Base-by-base conservation (phyloP, 2,329 filamentous ascomycete genomes). In the Talaromyces sp. region DNA sequence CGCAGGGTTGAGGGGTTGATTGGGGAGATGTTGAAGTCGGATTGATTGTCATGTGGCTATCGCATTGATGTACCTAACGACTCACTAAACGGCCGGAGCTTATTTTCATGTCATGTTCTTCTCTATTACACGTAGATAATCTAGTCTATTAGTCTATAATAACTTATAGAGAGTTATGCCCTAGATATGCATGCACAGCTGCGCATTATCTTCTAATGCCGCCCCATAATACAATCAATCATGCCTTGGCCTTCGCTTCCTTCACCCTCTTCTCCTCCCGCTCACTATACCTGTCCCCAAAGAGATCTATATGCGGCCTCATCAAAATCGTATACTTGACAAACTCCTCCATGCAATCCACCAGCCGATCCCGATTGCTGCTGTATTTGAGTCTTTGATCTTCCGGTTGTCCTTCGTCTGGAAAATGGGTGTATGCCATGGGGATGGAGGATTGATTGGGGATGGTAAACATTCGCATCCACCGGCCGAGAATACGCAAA, bases 331-430 rank as follows among this genome's bases (percentile, higher is more conserved):
- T 89, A 70, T 88, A 89, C 73, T 90, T 89, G 3, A 90, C 87
- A 74, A 90, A 84, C 73, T 90, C 88, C 76, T 90, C 88, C 84
- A 89, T 89, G 68, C 86, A 88, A 76, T 89, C 87, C 1, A 89
- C 86, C 15, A 89, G 70, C 1, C 87, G 78, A 64, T 88, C 85
- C 11, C 87, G 76, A 67, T 89, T 88, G 0, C 80, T 78, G 71
- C 86, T 85, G 0, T 84, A 79, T 72, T 85, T 79, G 29, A 89
- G 76, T 38, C 85, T 76, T 56, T 81, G 83, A 27, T 83, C 81
- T 3, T 74, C 81, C 3, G 78, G 75, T 10, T 76, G 75, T 61
- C 73, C 80, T 31, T 82, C 81, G n/a, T 80, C 77, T 2, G 84
- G 85, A 58, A 89, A 89, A 54, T 87, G 85, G 4, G 82, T 89